Percentiles rank a stretch among this genome's conserved stretches.
Conservation (phyloP, 2,329 filamentous ascomycete species). For the Domatiomyces catenatus region DNA sequence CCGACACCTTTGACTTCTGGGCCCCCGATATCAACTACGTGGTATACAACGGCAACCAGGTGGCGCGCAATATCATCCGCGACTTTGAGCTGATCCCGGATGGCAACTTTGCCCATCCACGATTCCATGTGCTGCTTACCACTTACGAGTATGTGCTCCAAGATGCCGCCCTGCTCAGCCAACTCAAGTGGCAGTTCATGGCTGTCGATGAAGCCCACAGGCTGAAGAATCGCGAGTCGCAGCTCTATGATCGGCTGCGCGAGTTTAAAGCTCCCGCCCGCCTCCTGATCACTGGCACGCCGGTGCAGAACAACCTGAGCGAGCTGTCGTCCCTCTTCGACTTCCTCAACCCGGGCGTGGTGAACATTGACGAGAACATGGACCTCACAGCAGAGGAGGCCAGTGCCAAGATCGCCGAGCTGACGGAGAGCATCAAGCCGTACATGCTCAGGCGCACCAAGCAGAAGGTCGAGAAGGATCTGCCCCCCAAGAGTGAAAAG, state of each 20-base stretch:
- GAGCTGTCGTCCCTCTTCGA: conserved; percentile 87
- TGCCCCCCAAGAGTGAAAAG: conserved; percentile 95
- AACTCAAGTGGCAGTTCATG: conserved; percentile 95
- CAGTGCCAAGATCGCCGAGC: conserved; percentile 68
- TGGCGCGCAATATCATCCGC: conserved; percentile 70
- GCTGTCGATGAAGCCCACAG: conserved; percentile 94
- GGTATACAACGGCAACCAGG: conserved; percentile 82
- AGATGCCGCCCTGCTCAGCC: conserved; percentile 68
- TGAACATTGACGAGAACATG: conserved; percentile 80
- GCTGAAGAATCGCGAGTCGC: conserved; percentile 88
- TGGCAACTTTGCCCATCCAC: conserved; percentile 72
- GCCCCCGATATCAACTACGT: conserved; percentile 93
- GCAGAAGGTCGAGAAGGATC: conserved; percentile 88
- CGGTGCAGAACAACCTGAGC: conserved; percentile 90
- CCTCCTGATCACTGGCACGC: conserved; percentile 88
- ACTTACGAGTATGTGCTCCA: conserved; percentile 92
- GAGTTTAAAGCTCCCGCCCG: conserved; percentile 79
- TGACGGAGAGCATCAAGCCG: conserved; percentile 76
- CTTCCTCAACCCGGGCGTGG: conserved; percentile 89
- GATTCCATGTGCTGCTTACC: conserved; percentile 94
- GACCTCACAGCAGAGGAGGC: conserved; percentile 69
- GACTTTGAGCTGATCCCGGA: conserved; percentile 81
- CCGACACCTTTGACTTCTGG: conserved; percentile 94
- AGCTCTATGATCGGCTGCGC: conserved; percentile 71
- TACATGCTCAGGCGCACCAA: conserved; percentile 94